A percentile compares a stretch with the other conserved stretches of the same genome.
These are phyloP conservation scores for Penicillium sp. DNA, from an alignment of 2,329 filamentous ascomycete genomes.

Conservation along the genomic window DNA sequence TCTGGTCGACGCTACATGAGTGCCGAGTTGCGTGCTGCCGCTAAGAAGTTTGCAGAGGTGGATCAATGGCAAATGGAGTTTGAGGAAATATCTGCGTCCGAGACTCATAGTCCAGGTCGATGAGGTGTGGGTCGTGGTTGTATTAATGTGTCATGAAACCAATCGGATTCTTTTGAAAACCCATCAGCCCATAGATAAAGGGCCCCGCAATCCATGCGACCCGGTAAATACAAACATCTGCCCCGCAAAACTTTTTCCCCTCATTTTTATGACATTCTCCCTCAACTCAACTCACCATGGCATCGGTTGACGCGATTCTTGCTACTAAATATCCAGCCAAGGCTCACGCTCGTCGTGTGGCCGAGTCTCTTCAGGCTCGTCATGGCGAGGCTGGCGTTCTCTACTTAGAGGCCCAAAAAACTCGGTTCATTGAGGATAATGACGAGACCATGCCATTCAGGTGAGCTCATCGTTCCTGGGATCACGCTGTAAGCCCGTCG, in stretches of 20 bases:
- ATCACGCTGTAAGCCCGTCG: not conserved
- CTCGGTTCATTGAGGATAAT: constrained; percentile 82
- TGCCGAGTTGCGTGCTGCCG: constrained; percentile 37
- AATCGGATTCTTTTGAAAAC: not conserved
- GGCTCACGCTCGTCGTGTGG: constrained; percentile 80
- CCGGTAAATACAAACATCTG: constrained; percentile 5
- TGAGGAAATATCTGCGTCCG: constrained; percentile 38
- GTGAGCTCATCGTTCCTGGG: constrained; percentile 43
- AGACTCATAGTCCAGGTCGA: constrained; percentile 22
- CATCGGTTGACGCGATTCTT: constrained; percentile 43
- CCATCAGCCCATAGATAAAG: not conserved
- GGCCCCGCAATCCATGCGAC: constrained; percentile 23
- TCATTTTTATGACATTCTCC: not conserved
- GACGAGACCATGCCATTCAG: constrained; percentile 80
- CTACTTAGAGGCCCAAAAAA: constrained; percentile 84
- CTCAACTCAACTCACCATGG: constrained; percentile 22
- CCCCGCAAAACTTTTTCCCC: constrained; percentile 6
- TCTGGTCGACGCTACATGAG: constrained; percentile 28
- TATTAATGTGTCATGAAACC: constrained; percentile 1
- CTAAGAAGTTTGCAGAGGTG: constrained; percentile 43
- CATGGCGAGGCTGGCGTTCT: constrained; percentile 70
- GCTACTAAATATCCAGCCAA: constrained; percentile 76
- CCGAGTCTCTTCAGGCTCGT: constrained; percentile 67
- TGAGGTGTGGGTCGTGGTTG: not conserved
- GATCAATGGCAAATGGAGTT: constrained; percentile 47